Evolutionary conservation across 805 yeast species (phyloP), one percentile per base, ranked within the genome.

Genomic region (Schwanniomyces sp.): DNA sequence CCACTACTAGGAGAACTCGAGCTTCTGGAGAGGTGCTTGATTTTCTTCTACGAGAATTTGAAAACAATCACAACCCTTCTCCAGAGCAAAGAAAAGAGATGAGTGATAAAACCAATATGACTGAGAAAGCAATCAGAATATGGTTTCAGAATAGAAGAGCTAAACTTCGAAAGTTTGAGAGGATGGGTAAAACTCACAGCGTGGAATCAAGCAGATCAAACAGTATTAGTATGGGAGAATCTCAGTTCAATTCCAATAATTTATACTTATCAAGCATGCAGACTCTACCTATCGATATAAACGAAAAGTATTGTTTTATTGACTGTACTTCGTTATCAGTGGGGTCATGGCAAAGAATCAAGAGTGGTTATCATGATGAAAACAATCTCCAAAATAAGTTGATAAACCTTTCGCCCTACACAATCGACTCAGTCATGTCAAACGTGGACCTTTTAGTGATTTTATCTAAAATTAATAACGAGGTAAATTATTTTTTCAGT

Each of bases 61-160:
- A 78, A 44, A 72, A 69, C 44, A 88, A 88, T 54, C 86, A 88
- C 27, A 88, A 86, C 54, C 97, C 97, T 0, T 74, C 81, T 27
- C 82, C 91, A 0, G 85, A 85, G 36, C 78, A 79, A 47, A 72
- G 97, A 36, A 84, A 84, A 58, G 78, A 75, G 27, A 82, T 91
- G 34, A 82, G 94, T 34, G 81, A 78, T 2, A 76, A 76, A 50
- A 87, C 95, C 1, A 87, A 85, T 16, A 85, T 90, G 88, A 81
- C 91, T 11, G 96, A 91, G 57, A 79, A 94, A 52, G 88, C 91
- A 11, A 96, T 91, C 2, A 76, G 96, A 46, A 91, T 91, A 38
- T 91, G 97, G 97, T 91, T 89, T 59, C 97, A 91, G 64, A 90
- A 90, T 62, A 73, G 91, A 56, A 71, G 97, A 52, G 94, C 94